Percentiles rank a stretch among this genome's conserved stretches.
Evolutionary conservation across 1,139 yeast genomes (phyloP).

Genomic region (Kluyveromyces sp.): DNA sequence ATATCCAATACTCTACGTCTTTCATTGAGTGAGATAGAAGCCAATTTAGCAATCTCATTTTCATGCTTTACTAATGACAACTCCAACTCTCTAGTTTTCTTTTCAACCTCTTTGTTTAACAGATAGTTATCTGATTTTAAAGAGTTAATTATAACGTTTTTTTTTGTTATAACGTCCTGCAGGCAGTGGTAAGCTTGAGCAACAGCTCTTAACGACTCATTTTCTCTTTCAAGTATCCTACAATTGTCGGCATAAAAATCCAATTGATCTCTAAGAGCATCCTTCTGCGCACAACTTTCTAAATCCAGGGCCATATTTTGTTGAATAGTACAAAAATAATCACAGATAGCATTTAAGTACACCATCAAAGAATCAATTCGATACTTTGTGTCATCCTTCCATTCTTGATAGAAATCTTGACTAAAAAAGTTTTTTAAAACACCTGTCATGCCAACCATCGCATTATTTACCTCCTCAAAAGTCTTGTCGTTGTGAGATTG

Average conservation of each 20-base stretch:
- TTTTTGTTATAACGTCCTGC: slow-evolving; percentile 1
- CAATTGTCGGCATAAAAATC: background rate
- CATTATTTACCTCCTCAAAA: background rate
- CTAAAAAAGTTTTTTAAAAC: slow-evolving; percentile 1
- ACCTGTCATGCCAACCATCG: slow-evolving; percentile 3
- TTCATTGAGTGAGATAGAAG: background rate
- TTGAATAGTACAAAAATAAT: background rate
- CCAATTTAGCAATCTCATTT: background rate
- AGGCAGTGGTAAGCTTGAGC: background rate
- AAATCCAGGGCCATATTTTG: background rate
- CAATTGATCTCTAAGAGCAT: background rate
- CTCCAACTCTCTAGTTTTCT: background rate
- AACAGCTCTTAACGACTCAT: slow-evolving; percentile 1
- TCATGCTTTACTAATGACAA: background rate
- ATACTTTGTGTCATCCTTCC: background rate
- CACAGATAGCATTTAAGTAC: slow-evolving; percentile 2
- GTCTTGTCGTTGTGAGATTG: background rate
- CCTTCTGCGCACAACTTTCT: background rate
- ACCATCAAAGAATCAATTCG: slow-evolving; percentile 2
- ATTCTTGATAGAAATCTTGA: background rate
- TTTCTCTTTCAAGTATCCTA: background rate
- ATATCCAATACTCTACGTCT: background rate
- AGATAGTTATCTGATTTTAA: background rate
- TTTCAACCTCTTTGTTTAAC: background rate
- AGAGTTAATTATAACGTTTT: background rate